A percentile compares a stretch with the other conserved stretches of the same genome.
Conservation (phyloP, 495 filamentous ascomycete species). For the Talaromyces thailandensis region DNA sequence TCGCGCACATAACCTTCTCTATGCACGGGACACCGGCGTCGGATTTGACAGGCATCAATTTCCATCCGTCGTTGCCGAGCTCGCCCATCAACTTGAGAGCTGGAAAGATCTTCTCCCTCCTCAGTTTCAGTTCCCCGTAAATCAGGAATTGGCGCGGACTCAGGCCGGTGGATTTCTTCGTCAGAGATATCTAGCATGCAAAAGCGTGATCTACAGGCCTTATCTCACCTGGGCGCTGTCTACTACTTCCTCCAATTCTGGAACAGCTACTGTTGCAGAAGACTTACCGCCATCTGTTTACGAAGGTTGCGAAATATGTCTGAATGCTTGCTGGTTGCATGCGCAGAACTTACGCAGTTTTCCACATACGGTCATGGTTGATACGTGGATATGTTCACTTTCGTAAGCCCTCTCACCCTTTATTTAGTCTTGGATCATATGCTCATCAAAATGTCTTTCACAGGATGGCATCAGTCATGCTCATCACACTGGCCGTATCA, state of each 20-base stretch:
- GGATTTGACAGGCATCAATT: constrained; percentile 27
- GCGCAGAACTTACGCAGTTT: constrained; percentile 28
- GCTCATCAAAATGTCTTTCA: background rate
- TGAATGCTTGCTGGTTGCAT: constrained; percentile 32
- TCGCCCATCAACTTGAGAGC: constrained; percentile 34
- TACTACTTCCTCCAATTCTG: background rate
- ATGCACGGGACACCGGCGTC: constrained; percentile 17
- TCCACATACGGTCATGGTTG: constrained; percentile 32
- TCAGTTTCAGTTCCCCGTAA: constrained; percentile 25
- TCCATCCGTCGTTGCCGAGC: constrained; percentile 28
- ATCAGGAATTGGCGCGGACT: constrained; percentile 13
- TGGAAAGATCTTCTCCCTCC: constrained; percentile 33
- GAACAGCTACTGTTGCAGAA: constrained; percentile 8
- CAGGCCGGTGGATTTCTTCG: constrained; percentile 30
- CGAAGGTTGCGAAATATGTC: constrained; percentile 24
- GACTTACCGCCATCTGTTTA: constrained; percentile 15
- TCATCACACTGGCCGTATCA: background rate
- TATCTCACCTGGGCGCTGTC: constrained; percentile 32
- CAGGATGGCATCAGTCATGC: background rate
- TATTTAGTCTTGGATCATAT: background rate
- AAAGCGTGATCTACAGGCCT: constrained; percentile 38
- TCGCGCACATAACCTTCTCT: constrained; percentile 21
- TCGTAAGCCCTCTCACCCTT: constrained; percentile 22
- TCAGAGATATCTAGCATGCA: constrained; percentile 37
- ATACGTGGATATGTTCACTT: constrained; percentile 41